Percentiles rank a stretch among this genome's conserved stretches.
These are phyloP conservation scores for Penicillium arizonense DNA, from an alignment of 495 filamentous ascomycete genomes.

Conservation along the genomic window DNA sequence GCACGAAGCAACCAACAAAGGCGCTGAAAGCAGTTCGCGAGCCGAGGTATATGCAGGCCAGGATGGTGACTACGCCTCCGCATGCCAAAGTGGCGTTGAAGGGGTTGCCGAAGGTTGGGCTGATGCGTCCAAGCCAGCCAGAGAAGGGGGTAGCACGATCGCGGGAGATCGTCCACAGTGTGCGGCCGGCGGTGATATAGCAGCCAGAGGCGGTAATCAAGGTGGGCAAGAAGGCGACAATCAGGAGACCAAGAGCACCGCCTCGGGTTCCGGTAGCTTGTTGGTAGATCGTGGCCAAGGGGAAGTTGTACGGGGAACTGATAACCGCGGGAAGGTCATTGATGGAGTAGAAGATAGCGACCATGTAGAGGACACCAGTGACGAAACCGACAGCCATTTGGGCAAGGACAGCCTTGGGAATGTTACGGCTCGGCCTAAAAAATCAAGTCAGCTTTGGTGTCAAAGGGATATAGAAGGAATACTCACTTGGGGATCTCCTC, in stretches of 20 bases:
- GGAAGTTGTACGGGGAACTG: constrained; percentile 56
- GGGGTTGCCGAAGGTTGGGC: constrained; percentile 55
- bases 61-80: constrained; percentile 57
- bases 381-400: constrained; percentile 51
- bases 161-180: constrained; percentile 79
- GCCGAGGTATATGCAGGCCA: constrained; percentile 75
- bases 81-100: constrained; percentile 64
- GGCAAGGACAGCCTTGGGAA: constrained; percentile 51
- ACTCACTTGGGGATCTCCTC: constrained; percentile 72
- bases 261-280: constrained; percentile 70
- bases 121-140: constrained; percentile 38
- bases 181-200: constrained; percentile 75
- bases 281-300: constrained; percentile 73
- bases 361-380: constrained; percentile 48
- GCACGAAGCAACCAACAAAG: constrained; percentile 68
- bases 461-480: neutral
- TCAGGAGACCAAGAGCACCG: constrained; percentile 55
- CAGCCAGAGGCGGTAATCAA: constrained; percentile 63
- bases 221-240: constrained; percentile 66
- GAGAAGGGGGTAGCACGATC: constrained; percentile 58
- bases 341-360: constrained; percentile 54
- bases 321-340: constrained; percentile 38
- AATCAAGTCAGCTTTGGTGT: neutral
- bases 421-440: constrained; percentile 39
- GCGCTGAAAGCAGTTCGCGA: constrained; percentile 72